Evolutionary conservation across 176 grass and related monocot species (phyloP).

Genomic region (Lolium multiflorum): DNA sequence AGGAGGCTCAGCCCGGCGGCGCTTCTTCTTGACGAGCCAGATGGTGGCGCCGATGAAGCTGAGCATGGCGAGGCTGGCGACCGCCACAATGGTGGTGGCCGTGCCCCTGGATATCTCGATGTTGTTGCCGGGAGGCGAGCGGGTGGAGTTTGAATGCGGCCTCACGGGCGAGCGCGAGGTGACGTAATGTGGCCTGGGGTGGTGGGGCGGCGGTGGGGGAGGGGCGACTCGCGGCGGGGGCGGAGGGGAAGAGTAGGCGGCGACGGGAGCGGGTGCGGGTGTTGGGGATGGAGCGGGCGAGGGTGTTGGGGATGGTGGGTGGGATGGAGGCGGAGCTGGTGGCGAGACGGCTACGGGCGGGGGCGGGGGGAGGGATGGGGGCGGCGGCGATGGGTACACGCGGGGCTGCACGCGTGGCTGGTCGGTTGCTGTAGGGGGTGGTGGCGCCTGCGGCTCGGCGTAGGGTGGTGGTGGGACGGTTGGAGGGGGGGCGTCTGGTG

Average conservation of each 20-base stretch:
- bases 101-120: slow-evolving; percentile 66
- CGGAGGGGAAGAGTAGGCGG: slow-evolving; percentile 29
- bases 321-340: slow-evolving; percentile 52
- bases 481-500: slow-evolving; percentile 46
- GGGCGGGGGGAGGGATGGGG: slow-evolving; percentile 52
- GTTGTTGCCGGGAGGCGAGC: slow-evolving; percentile 34
- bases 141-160: slow-evolving; percentile 51
- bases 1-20: slow-evolving; percentile 47
- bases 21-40: slow-evolving; percentile 72
- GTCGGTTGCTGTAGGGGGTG: slow-evolving; percentile 41
- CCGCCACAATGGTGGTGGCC: slow-evolving; percentile 56
- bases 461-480: slow-evolving; percentile 39
- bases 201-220: slow-evolving; percentile 37
- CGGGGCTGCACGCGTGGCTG: slow-evolving; percentile 50
- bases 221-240: slow-evolving; percentile 37
- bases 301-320: slow-evolving; percentile 37
- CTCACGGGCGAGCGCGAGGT: slow-evolving; percentile 16
- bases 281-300: slow-evolving; percentile 43
- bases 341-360: slow-evolving; percentile 47
- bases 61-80: slow-evolving; percentile 58
- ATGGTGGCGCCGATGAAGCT: slow-evolving; percentile 51
- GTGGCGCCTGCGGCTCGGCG: slow-evolving; percentile 31
- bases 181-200: slow-evolving; percentile 38
- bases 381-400: slow-evolving; percentile 59
- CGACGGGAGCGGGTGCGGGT: slow-evolving; percentile 41